A percentile compares a stretch with the other conserved stretches of the same genome.
Evolutionary conservation across 2,329 filamentous ascomycete species (phyloP).

Genomic region (Penicillium psychrosexuale): DNA sequence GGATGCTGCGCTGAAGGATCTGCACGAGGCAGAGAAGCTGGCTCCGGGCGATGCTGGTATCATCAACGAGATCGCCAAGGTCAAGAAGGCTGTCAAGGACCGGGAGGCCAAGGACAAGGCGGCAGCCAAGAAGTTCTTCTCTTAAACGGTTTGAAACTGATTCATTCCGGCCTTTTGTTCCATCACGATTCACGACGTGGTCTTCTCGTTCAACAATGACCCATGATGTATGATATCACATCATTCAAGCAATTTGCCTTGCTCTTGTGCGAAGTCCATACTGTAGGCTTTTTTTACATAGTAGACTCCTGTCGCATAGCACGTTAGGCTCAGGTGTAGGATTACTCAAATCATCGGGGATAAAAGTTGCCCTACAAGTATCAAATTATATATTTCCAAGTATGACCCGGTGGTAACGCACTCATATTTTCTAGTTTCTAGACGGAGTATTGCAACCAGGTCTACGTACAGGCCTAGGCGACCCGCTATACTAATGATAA

Average conservation of each 20-base stretch:
- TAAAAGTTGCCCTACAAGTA: neutral
- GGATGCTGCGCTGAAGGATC: conserved; percentile 71
- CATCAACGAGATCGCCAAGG: conserved; percentile 67
- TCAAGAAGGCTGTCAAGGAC: conserved; percentile 72
- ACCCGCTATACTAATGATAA: neutral
- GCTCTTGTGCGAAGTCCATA: neutral
- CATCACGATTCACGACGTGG: conserved; percentile 30
- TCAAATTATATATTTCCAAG: neutral
- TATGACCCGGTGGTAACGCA: neutral
- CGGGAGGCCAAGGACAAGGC: conserved; percentile 85
- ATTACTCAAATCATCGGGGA: neutral
- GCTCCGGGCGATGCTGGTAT: conserved; percentile 73
- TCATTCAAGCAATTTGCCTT: conserved; percentile 11
- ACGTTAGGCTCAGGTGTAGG: neutral
- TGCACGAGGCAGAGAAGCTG: conserved; percentile 71
- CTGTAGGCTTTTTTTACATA: neutral
- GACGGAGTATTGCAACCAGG: neutral
- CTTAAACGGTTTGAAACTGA: conserved; percentile 35
- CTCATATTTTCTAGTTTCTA: neutral
- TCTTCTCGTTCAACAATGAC: conserved; percentile 9
- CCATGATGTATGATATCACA: conserved; percentile 28
- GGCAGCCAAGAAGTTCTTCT: conserved; percentile 88
- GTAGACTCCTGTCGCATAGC: neutral
- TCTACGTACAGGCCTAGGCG: too few species aligned
- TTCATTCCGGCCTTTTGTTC: conserved; percentile 5